A percentile compares a stretch with the other conserved stretches of the same genome.
Evolutionary conservation across 2,329 filamentous ascomycete species (phyloP).

Genomic region (Cercospora citrullina): DNA sequence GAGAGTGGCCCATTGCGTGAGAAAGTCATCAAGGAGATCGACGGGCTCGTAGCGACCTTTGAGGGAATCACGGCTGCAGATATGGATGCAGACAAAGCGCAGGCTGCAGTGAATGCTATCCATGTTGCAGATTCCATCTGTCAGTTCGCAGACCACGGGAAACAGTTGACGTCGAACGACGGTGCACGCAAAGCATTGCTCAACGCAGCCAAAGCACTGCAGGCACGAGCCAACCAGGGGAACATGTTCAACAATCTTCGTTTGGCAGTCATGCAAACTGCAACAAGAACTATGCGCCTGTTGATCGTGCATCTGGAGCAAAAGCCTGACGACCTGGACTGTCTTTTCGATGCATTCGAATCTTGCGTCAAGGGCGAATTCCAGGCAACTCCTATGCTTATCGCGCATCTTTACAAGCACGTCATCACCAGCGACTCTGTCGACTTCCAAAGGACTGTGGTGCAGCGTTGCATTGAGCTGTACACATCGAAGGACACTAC

Average conservation of each 20-base stretch:
- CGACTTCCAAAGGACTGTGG: constrained; percentile 78
- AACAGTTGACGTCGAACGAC: constrained; percentile 63
- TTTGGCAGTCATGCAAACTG: constrained; percentile 82
- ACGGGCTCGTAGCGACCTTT: constrained; percentile 66
- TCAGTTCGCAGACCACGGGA: constrained; percentile 61
- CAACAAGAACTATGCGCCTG: constrained; percentile 82
- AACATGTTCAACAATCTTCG: constrained; percentile 70
- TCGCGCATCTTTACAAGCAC: constrained; percentile 78
- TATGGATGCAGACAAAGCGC: constrained; percentile 66
- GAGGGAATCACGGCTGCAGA: constrained; percentile 50
- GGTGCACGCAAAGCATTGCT: constrained; percentile 61
- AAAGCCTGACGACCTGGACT: constrained; percentile 65
- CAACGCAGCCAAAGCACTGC: constrained; percentile 72
- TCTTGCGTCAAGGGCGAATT: constrained; percentile 80
- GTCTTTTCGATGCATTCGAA: constrained; percentile 81
- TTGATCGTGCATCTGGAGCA: constrained; percentile 77
- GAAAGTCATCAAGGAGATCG: constrained; percentile 70
- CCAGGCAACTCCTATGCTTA: constrained; percentile 71
- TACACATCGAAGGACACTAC: constrained; percentile 77
- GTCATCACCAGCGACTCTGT: constrained; percentile 83
- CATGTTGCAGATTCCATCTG: constrained; percentile 80
- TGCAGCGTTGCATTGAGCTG: constrained; percentile 82
- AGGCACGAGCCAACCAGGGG: constrained; percentile 70
- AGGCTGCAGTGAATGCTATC: constrained; percentile 81
- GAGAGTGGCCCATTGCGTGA: constrained; percentile 74